phyloP scores from a whole-genome alignment of 306 rosid genomes.

The Adenanthera pavonina region DNA sequence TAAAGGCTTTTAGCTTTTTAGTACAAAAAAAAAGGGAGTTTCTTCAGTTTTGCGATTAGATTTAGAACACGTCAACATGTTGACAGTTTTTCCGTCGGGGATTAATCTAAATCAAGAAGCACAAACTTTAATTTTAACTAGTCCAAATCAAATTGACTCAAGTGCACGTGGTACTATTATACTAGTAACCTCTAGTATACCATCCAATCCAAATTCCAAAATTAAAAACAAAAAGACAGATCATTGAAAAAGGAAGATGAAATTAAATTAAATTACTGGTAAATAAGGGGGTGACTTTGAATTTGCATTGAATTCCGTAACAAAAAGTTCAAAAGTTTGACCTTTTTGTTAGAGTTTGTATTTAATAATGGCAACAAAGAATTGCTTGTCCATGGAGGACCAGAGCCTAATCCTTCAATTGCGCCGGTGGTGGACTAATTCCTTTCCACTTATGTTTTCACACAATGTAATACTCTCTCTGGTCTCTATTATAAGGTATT shows the following conservation, averaged over 20 bases:
- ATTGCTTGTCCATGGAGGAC: background rate
- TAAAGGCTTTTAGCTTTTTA: no score
- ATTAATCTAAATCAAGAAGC: background rate
- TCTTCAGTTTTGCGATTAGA: background rate
- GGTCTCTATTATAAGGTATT: no score
- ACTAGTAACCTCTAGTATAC: no score
- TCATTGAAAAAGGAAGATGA: constrained; percentile 1
- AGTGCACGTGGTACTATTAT: background rate
- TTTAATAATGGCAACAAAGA: constrained; percentile 6
- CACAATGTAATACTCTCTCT: no score
- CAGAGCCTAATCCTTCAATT: background rate
- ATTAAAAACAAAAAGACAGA: background rate
- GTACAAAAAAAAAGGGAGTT: no score
- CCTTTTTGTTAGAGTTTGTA: background rate
- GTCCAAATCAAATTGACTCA: constrained; percentile 11
- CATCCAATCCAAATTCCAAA: no score
- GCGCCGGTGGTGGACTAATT: background rate
- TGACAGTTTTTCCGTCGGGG: background rate
- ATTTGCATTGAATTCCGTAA: background rate
- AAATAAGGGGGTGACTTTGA: background rate
- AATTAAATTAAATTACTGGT: no score
- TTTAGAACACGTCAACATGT: background rate
- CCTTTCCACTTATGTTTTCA: background rate
- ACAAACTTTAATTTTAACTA: background rate
- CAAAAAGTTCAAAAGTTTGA: constrained; percentile 15